Evolutionary conservation across 2,329 filamentous ascomycete species (phyloP).

Genomic region (Daldinia sp.): DNA sequence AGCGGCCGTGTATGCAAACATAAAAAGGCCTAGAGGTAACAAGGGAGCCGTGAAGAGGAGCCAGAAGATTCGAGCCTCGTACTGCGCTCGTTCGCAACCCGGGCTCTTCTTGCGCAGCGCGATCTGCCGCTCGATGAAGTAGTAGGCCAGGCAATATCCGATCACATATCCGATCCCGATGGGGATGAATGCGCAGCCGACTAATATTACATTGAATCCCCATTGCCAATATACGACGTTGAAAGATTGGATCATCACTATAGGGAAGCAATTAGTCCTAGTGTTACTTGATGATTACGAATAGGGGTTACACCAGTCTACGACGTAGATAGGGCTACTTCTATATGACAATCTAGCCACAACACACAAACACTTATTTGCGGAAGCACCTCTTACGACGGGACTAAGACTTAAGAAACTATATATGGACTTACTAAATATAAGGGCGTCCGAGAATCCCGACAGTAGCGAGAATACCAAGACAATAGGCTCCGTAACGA

Average conservation of each 20-base stretch:
- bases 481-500: slow-evolving; percentile 78
- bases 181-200: slow-evolving; percentile 70
- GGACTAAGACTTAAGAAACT: not conserved
- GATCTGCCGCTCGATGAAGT: slow-evolving; percentile 63
- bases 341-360: not conserved
- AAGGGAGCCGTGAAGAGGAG: slow-evolving; percentile 69
- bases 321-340: not conserved
- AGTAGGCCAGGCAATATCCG: slow-evolving; percentile 67
- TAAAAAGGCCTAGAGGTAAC: slow-evolving; percentile 72
- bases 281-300: not conserved
- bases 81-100: slow-evolving; percentile 66
- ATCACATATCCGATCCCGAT: slow-evolving; percentile 73
- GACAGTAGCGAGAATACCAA: slow-evolving; percentile 73
- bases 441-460: slow-evolving; percentile 77
- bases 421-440: slow-evolving; percentile 62
- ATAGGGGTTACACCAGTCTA: too few species aligned
- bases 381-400: not conserved
- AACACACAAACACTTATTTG: not conserved
- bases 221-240: slow-evolving; percentile 73
- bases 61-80: slow-evolving; percentile 72
- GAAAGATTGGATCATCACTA: slow-evolving; percentile 75
- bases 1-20: slow-evolving; percentile 73
- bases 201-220: slow-evolving; percentile 64
- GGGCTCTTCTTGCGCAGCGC: slow-evolving; percentile 59
- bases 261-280: not conserved